Evolutionary conservation across 768 basidiomycete species (phyloP).

Genomic region (Lentinula sp.): DNA sequence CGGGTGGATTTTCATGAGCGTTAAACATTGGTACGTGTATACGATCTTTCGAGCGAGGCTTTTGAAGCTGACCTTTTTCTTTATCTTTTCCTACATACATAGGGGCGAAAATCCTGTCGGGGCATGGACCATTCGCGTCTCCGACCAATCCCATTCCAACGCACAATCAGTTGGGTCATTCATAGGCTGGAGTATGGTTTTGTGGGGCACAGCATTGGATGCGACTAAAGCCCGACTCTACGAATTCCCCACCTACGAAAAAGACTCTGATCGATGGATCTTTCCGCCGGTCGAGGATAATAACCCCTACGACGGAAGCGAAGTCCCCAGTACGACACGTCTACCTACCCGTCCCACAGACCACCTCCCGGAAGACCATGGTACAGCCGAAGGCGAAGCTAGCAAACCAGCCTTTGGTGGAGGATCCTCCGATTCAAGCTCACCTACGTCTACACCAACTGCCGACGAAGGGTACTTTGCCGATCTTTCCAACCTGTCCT

Average conservation of each 20-base stretch:
- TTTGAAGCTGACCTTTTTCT: neutral
- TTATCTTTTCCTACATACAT: conserved; percentile 11
- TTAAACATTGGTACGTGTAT: conserved; percentile 86
- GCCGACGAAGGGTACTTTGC: conserved; percentile 85
- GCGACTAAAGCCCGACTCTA: conserved; percentile 57
- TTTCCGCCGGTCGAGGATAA: conserved; percentile 40
- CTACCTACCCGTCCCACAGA: conserved; percentile 80
- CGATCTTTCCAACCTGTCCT: conserved; percentile 65
- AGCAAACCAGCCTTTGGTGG: conserved; percentile 61
- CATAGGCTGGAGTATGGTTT: conserved; percentile 85
- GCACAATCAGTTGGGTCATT: conserved; percentile 55
- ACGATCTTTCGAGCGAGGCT: neutral
- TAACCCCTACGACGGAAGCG: conserved; percentile 23
- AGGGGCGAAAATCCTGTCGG: conserved; percentile 95
- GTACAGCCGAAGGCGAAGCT: conserved; percentile 72
- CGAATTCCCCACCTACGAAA: conserved; percentile 36
- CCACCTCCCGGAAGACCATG: conserved; percentile 84
- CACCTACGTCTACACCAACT: conserved; percentile 44
- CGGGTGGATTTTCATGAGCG: conserved; percentile 98
- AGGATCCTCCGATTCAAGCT: conserved; percentile 7
- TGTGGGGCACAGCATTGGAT: conserved; percentile 89
- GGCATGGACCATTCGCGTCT: conserved; percentile 84
- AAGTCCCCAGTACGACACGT: conserved; percentile 42
- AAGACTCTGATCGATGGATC: conserved; percentile 39
- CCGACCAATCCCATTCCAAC: conserved; percentile 61